phyloP scores from a whole-genome alignment of 257 asterid species.

The Capsicum pubescens region DNA sequence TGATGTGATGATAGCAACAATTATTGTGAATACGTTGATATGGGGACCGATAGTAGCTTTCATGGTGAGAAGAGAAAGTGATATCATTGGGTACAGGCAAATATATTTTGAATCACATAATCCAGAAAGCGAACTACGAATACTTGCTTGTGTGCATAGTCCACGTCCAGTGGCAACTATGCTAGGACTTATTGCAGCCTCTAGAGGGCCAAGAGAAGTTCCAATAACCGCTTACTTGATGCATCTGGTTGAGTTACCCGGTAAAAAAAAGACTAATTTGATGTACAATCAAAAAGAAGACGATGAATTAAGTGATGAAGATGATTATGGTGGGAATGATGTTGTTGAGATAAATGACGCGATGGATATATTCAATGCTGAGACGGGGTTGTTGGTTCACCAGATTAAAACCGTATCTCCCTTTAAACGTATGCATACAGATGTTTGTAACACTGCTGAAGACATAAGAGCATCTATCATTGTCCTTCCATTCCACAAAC shows the following conservation, averaged over 20 bases:
- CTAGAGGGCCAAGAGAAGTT: conserved; percentile 61
- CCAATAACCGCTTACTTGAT: conserved; percentile 79
- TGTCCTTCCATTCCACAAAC: conserved; percentile 92
- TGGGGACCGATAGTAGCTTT: conserved; percentile 88
- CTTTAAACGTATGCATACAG: conserved; percentile 62
- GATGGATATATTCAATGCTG: conserved; percentile 73
- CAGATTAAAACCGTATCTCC: conserved; percentile 81
- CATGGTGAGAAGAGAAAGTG: conserved; percentile 79
- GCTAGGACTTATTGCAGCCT: conserved; percentile 77
- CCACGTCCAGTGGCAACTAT: conserved; percentile 92
- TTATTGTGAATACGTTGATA: conserved; percentile 76
- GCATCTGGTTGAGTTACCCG: conserved; percentile 94
- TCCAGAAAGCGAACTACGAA: conserved; percentile 76
- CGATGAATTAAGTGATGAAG: conserved; percentile 90
- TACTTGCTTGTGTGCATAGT: conserved; percentile 77
- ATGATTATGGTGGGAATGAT: conserved; percentile 91
- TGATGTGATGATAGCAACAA: conserved; percentile 72
- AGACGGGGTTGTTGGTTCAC: conserved; percentile 70
- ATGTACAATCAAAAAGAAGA: conserved; percentile 83
- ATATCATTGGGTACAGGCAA: conserved; percentile 71
- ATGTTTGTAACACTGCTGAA: conserved; percentile 71
- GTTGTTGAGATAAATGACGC: conserved; percentile 95
- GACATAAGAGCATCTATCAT: conserved; percentile 76
- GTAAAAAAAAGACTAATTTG: conserved; percentile 61
- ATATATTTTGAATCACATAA: conserved; percentile 67